Conservation (phyloP, 1,284 basidiomycete genomes). For the Ceratobasidium sp. region DNA sequence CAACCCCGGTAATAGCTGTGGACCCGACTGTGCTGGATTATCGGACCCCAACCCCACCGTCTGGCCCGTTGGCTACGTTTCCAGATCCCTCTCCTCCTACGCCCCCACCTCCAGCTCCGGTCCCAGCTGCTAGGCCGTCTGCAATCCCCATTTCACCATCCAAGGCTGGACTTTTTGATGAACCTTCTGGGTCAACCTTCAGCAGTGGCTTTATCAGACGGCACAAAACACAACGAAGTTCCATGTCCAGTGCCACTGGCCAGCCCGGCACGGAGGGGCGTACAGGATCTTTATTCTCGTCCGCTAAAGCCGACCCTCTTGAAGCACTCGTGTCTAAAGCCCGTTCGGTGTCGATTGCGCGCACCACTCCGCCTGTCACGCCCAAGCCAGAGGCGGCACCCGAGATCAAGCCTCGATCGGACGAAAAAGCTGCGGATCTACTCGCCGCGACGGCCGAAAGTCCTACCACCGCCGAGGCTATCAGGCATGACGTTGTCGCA, state of each 20-base stretch:
- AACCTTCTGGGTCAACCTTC: constrained; percentile 1
- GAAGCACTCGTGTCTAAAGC: constrained; percentile 38
- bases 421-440: constrained; percentile 6
- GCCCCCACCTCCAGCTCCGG: constrained; percentile 46
- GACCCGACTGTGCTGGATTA: constrained; percentile 57
- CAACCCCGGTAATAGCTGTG: constrained; percentile 43
- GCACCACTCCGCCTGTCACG: constrained; percentile 7
- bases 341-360: constrained; percentile 23
- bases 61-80: constrained; percentile 46
- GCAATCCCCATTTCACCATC: constrained; percentile 28
- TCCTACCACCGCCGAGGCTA: neutral
- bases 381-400: constrained; percentile 9
- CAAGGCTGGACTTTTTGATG: constrained; percentile 33
- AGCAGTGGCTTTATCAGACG: constrained; percentile 21
- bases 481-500: neutral
- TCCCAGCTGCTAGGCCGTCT: neutral
- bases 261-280: constrained; percentile 6
- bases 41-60: constrained; percentile 54
- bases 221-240: constrained; percentile 25
- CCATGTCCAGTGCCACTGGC: neutral
- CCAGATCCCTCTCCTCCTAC: constrained; percentile 43
- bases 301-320: constrained; percentile 21
- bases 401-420: neutral
- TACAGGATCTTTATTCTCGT: constrained; percentile 19
- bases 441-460: neutral